These are phyloP conservation scores for Kluyveromyces dobzhanskii DNA, from an alignment of 805 yeast species.

Conservation along the genomic window DNA sequence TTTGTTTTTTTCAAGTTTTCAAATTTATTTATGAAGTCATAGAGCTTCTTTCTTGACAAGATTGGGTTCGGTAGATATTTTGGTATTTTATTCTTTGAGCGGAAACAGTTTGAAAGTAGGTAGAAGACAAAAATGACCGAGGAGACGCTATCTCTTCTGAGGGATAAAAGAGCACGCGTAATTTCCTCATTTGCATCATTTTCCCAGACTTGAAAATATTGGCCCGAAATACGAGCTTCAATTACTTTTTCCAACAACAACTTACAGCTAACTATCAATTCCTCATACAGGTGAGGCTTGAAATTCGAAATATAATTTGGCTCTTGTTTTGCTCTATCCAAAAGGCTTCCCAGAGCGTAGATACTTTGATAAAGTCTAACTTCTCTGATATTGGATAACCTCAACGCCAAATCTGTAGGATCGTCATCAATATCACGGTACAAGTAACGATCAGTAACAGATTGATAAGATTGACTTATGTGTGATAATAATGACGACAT, in stretches of 20 bases:
- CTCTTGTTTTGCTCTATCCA: constrained; percentile 32
- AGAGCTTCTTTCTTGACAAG: constrained; percentile 35
- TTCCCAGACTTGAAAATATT: constrained; percentile 39
- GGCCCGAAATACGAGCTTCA: constrained; percentile 43
- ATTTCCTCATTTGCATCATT: constrained; percentile 32
- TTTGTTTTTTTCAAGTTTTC: constrained; percentile 14
- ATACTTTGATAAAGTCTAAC: constrained; percentile 39
- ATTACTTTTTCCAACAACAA: constrained; percentile 34
- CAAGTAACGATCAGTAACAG: constrained; percentile 39
- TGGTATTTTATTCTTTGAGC: constrained; percentile 33
- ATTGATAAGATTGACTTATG: constrained; percentile 39
- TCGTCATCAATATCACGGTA: constrained; percentile 40
- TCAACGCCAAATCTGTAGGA: constrained; percentile 38
- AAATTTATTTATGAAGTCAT: constrained; percentile 31
- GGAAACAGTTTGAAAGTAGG: constrained; percentile 35
- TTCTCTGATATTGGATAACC: constrained; percentile 39
- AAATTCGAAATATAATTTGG: constrained; percentile 31
- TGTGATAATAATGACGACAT: constrained; percentile 34
- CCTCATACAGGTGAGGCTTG: constrained; percentile 27
- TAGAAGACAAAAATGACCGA: constrained; percentile 38
- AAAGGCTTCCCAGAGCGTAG: constrained; percentile 31
- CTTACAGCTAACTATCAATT: constrained; percentile 33
- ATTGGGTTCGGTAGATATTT: constrained; percentile 38
- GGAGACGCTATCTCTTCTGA: constrained; percentile 41
- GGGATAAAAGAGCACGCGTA: constrained; percentile 33